These are phyloP conservation scores for Fusarium robinianum DNA, from an alignment of 2,329 filamentous ascomycete genomes.

Conservation along the genomic window DNA sequence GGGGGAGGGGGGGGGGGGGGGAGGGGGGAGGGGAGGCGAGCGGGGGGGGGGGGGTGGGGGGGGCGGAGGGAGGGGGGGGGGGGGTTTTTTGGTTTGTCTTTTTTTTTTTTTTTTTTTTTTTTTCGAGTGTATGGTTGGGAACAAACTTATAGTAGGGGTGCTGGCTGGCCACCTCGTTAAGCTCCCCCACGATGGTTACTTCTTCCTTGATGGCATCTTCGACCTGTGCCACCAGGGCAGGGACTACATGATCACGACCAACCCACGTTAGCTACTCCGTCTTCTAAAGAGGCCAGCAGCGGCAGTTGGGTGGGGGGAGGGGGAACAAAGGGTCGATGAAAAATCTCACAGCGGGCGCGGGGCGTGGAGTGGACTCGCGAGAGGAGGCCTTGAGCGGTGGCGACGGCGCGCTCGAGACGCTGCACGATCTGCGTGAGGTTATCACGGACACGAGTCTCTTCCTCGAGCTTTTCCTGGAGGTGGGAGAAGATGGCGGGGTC, in stretches of 20 bases:
- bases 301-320: background rate
- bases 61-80: no score
- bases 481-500: constrained; percentile 84
- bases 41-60: no score
- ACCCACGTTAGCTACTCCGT: background rate
- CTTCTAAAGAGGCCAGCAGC: no score
- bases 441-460: constrained; percentile 82
- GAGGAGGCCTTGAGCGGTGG: constrained; percentile 79
- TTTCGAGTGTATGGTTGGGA: no score
- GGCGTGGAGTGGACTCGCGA: constrained; percentile 90
- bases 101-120: no score
- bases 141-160: constrained; percentile 93
- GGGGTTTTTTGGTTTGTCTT: no score
- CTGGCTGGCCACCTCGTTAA: constrained; percentile 75
- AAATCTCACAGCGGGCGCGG: constrained; percentile 55
- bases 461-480: constrained; percentile 87
- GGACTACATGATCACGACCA: constrained; percentile 49
- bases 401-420: constrained; percentile 80
- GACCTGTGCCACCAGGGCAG: constrained; percentile 69
- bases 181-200: constrained; percentile 69
- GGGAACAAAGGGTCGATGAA: background rate
- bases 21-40: no score
- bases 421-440: constrained; percentile 81
- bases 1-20: no score
- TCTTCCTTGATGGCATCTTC: constrained; percentile 74